A percentile compares a stretch with the other conserved stretches of the same genome.
These are phyloP conservation scores for Cucurbita pepo DNA, from an alignment of 306 rosid species.

Conservation along the genomic window DNA sequence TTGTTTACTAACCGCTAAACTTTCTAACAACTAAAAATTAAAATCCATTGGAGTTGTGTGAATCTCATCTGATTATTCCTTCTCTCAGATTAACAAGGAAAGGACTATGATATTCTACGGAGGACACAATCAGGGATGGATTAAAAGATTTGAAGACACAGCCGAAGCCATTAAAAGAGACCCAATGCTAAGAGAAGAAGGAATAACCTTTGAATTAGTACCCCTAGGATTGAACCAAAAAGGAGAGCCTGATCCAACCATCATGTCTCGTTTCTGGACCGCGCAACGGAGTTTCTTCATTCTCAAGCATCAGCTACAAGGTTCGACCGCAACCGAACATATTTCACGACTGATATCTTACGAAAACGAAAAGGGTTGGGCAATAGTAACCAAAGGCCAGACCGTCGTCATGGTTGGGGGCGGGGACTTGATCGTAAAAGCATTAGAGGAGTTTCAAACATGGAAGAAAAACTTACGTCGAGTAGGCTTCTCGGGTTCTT, in stretches of 20 bases:
- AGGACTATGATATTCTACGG: conserved; percentile 2
- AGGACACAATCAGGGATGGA: not conserved
- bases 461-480: not conserved
- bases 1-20: no score
- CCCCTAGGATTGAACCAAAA: not conserved
- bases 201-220: not conserved
- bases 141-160: not conserved
- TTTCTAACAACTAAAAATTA: no score
- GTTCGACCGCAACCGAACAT: not conserved
- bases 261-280: conserved; percentile 1
- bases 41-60: not conserved
- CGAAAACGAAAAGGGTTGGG: conserved; percentile 48
- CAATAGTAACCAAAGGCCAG: conserved; percentile 10
- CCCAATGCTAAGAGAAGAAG: not conserved
- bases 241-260: not conserved
- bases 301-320: not conserved
- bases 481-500: not conserved
- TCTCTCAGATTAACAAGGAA: not conserved
- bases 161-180: not conserved
- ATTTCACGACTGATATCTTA: conserved; percentile 17
- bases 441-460: not conserved
- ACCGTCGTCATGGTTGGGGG: not conserved
- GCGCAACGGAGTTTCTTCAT: not conserved
- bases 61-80: not conserved
- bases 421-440: not conserved